Evolutionary conservation across 2,329 filamentous ascomycete genomes (phyloP).

Genomic region (Pseudocercospora fijiensis): DNA sequence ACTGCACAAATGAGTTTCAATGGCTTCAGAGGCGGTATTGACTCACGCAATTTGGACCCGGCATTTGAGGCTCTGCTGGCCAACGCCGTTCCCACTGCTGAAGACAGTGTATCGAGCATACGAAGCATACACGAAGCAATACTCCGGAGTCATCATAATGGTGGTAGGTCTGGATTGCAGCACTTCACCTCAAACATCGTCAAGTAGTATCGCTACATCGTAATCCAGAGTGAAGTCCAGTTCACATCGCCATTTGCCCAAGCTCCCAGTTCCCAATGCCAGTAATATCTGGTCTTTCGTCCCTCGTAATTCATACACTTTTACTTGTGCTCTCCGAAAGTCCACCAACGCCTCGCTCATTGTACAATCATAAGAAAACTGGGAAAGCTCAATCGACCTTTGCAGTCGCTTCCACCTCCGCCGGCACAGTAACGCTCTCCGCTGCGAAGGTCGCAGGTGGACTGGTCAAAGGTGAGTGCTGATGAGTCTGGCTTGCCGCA

Average conservation of each 20-base stretch:
- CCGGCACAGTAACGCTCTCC: constrained; percentile 7
- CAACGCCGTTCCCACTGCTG: neutral
- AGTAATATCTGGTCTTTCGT: neutral
- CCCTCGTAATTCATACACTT: constrained; percentile 2
- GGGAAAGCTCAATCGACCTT: constrained; percentile 9
- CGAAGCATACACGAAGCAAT: neutral
- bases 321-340: neutral
- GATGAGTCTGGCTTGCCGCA: constrained; percentile 14
- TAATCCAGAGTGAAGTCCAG: neutral
- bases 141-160: neutral
- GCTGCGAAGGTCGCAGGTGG: constrained; percentile 21
- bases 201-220: neutral
- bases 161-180: neutral
- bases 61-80: neutral
- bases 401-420: constrained; percentile 4
- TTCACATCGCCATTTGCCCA: neutral
- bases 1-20: neutral
- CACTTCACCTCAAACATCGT: neutral
- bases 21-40: neutral
- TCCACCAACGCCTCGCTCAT: constrained; percentile 8
- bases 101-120: neutral
- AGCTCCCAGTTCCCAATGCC: neutral
- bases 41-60: neutral
- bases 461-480: constrained; percentile 23
- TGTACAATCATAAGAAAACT: neutral